These are phyloP conservation scores for Suillus subaureus DNA, from an alignment of 768 basidiomycete species.

Conservation along the genomic window DNA sequence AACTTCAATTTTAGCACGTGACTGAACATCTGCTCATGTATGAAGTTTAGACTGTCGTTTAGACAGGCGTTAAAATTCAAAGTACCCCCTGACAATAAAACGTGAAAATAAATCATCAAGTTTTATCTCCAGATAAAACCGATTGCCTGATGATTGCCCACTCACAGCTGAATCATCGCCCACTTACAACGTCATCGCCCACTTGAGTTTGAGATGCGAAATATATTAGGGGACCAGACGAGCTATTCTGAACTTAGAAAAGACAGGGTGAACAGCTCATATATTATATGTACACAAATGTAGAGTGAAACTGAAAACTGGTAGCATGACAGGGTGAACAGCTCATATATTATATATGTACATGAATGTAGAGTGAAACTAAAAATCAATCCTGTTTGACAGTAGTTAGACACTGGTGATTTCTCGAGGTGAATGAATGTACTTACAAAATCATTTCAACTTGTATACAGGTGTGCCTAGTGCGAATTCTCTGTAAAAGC, in stretches of 20 bases:
- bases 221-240: neutral
- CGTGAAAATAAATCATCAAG: neutral
- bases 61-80: neutral
- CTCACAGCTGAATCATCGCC: neutral
- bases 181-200: neutral
- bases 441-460: neutral
- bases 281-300: too few species aligned
- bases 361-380: neutral
- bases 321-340: too few species aligned
- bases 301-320: too few species aligned
- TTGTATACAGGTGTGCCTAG: too few species aligned
- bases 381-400: neutral
- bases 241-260: too few species aligned
- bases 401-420: neutral
- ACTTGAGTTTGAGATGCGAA: neutral
- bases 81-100: neutral
- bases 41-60: constrained; percentile 1
- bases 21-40: neutral
- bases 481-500: neutral
- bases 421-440: neutral
- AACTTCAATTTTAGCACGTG: neutral
- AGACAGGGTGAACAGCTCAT: too few species aligned
- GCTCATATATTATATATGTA: too few species aligned
- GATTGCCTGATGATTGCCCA: neutral
- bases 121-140: neutral